Evolutionary conservation across 192 early-diverging fungal genomes (phyloP).

Genomic region (Coemansia sp.): DNA sequence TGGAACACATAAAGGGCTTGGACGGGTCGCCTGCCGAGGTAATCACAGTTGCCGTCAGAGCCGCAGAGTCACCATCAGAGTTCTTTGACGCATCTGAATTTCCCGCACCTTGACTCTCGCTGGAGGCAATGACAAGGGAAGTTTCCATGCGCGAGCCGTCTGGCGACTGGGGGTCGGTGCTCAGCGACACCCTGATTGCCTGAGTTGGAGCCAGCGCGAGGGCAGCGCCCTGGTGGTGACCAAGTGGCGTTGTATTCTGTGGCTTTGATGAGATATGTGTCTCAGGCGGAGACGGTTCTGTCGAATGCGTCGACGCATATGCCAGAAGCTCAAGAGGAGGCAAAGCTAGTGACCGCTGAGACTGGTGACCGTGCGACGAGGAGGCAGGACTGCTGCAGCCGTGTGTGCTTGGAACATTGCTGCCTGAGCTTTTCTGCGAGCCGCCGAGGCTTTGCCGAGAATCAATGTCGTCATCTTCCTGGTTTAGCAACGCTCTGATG

Average conservation of each 20-base stretch:
- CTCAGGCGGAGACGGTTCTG: neutral
- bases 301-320: constrained; percentile 14
- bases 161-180: neutral
- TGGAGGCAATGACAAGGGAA: too few species aligned
- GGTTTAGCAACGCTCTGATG: constrained; percentile 1
- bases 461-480: neutral
- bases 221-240: neutral
- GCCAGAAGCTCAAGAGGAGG: constrained; percentile 40
- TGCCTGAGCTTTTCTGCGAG: neutral
- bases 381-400: neutral
- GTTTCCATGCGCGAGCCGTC: neutral
- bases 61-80: too few species aligned
- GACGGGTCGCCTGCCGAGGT: constrained; percentile 21
- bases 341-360: neutral
- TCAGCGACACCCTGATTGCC: neutral
- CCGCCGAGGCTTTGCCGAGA: neutral
- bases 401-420: neutral
- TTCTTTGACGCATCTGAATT: too few species aligned
- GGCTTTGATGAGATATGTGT: neutral
- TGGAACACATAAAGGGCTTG: constrained; percentile 48
- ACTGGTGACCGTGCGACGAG: neutral
- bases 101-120: too few species aligned
- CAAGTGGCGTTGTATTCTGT: neutral
- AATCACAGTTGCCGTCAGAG: too few species aligned
- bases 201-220: constrained; percentile 3